phyloP scores from a whole-genome alignment of 345 rosid species.

The Dovyalis caffra region DNA sequence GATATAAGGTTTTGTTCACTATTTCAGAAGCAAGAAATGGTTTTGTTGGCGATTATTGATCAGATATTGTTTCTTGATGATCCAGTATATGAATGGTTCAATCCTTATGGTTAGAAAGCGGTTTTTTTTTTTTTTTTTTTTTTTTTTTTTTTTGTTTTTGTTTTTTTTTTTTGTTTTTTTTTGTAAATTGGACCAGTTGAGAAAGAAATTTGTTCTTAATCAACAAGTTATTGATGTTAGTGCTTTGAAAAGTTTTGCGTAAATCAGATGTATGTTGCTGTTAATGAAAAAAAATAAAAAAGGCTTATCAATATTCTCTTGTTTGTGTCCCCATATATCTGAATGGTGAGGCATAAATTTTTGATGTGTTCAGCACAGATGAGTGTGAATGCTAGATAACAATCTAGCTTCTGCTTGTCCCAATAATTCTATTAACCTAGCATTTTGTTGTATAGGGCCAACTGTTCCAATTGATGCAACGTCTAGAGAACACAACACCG shows the following conservation, averaged over 20 bases:
- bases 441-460: conserved; percentile 56
- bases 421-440: conserved; percentile 3
- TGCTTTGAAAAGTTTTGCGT: neutral
- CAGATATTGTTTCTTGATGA: neutral
- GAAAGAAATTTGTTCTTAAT: neutral
- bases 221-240: neutral
- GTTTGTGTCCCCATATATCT: neutral
- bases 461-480: conserved; percentile 96
- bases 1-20: neutral
- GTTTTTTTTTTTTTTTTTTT: too few relatives aligned
- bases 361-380: neutral
- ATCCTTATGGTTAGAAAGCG: neutral
- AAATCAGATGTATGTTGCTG: neutral
- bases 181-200: neutral
- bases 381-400: neutral
- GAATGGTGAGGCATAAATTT: neutral
- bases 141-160: too few relatives aligned
- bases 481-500: conserved; percentile 88
- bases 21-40: neutral
- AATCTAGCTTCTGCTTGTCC: neutral
- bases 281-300: too few relatives aligned
- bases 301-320: neutral
- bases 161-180: too few relatives aligned
- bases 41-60: neutral
- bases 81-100: neutral